Conservation (phyloP, 768 basidiomycete species). For the Pholiota molesta region DNA sequence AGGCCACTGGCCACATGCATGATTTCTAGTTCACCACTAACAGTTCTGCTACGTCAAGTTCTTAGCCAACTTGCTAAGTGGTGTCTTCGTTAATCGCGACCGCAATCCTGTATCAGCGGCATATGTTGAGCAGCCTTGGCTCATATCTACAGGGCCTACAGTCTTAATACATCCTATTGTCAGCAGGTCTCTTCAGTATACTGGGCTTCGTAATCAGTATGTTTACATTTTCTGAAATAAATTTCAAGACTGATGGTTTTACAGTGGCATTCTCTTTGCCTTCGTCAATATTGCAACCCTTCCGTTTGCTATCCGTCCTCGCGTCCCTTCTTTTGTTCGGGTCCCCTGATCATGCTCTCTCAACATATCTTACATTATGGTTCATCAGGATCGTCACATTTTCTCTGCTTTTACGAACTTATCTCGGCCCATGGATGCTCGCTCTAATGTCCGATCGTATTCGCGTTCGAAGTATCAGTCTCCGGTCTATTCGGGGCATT, state of each 20-base stretch:
- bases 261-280: slow-evolving; percentile 15
- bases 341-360: slow-evolving; percentile 34
- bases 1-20: not conserved
- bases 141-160: not conserved
- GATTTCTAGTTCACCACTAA: not conserved
- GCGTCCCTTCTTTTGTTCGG: slow-evolving; percentile 33
- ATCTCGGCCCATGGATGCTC: slow-evolving; percentile 67
- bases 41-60: not conserved
- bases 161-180: not conserved
- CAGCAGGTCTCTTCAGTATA: not conserved
- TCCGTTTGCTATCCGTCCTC: slow-evolving; percentile 15
- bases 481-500: slow-evolving; percentile 77
- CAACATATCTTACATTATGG: slow-evolving; percentile 50
- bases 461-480: slow-evolving; percentile 72
- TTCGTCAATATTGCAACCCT: slow-evolving; percentile 13
- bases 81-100: not conserved
- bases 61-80: not conserved
- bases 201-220: not conserved
- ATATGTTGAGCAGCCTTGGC: not conserved
- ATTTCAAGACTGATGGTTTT: not conserved
- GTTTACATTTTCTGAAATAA: not conserved
- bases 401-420: slow-evolving; percentile 63
- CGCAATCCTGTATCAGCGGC: not conserved
- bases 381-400: slow-evolving; percentile 53
- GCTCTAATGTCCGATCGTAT: slow-evolving; percentile 62